These are phyloP conservation scores for Trichosporon sp. DNA, from an alignment of 1,284 basidiomycete species.

Conservation along the genomic window DNA sequence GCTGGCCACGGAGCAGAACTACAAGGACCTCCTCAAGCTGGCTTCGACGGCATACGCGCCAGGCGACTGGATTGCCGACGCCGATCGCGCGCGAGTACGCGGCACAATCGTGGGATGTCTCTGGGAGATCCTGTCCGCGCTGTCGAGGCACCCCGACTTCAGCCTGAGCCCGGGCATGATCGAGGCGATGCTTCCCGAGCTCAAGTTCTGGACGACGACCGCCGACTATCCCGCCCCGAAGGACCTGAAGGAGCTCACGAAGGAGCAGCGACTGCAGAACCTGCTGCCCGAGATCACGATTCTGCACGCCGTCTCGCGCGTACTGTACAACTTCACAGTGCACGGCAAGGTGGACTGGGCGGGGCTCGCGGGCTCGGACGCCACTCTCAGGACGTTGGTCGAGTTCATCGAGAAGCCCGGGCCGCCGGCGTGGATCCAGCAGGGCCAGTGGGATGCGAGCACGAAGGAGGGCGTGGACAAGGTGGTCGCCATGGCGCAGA, in stretches of 20 bases:
- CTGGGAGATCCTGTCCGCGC: not conserved
- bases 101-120: not conserved
- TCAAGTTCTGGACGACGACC: constrained; percentile 14
- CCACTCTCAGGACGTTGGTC: not conserved
- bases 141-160: not conserved
- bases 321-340: constrained; percentile 5
- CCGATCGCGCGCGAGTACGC: not conserved
- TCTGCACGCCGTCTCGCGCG: not conserved
- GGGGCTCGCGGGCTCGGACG: not conserved
- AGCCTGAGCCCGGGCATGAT: not conserved
- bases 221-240: not conserved
- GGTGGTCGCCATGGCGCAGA: not conserved
- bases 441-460: not conserved
- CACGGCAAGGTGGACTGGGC: constrained; percentile 4
- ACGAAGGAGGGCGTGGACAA: constrained; percentile 10
- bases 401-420: not conserved
- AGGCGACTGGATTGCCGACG: not conserved
- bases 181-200: not conserved
- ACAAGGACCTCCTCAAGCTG: not conserved
- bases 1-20: not conserved
- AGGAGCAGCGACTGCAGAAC: not conserved
- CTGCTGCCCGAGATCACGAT: not conserved
- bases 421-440: not conserved
- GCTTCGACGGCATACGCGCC: not conserved
- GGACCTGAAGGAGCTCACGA: not conserved